Percentiles rank a stretch among this genome's conserved stretches.
Conservation (phyloP, 805 yeast genomes). For the Ogataea sp. region DNA sequence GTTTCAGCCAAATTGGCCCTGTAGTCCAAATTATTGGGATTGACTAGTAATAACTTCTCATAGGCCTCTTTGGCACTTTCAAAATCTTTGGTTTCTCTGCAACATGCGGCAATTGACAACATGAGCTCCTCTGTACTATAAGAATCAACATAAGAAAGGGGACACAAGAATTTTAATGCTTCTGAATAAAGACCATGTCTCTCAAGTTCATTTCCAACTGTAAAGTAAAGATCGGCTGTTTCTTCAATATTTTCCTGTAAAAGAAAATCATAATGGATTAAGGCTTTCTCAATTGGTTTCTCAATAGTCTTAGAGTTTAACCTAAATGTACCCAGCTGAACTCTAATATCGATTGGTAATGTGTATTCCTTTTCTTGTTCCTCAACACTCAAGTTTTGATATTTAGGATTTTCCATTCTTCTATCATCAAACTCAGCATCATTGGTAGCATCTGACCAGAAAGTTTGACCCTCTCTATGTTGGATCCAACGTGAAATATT, state of each 20-base stretch:
- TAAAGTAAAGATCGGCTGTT: conserved; percentile 63
- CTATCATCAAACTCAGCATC: conserved; percentile 84
- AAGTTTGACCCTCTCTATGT: conserved; percentile 49
- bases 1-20: conserved; percentile 79
- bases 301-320: conserved; percentile 51
- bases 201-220: conserved; percentile 70
- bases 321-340: conserved; percentile 70
- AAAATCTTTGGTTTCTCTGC: conserved; percentile 63
- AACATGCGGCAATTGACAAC: conserved; percentile 66
- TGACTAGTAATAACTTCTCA: conserved; percentile 40
- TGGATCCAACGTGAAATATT: conserved; percentile 79
- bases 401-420: conserved; percentile 40
- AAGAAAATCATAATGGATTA: conserved; percentile 57
- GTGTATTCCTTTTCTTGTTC: conserved; percentile 35
- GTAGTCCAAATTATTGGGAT: conserved; percentile 62
- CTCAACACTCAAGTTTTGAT: conserved; percentile 29
- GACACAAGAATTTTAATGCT: conserved; percentile 60
- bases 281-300: conserved; percentile 76
- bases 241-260: conserved; percentile 45
- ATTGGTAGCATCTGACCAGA: conserved; percentile 51
- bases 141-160: conserved; percentile 48
- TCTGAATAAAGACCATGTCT: conserved; percentile 63
- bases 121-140: conserved; percentile 44
- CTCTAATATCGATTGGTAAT: conserved; percentile 82
- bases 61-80: conserved; percentile 56